Evolutionary conservation across 306 rosid genomes (phyloP).

Genomic region (Vicia villosa): DNA sequence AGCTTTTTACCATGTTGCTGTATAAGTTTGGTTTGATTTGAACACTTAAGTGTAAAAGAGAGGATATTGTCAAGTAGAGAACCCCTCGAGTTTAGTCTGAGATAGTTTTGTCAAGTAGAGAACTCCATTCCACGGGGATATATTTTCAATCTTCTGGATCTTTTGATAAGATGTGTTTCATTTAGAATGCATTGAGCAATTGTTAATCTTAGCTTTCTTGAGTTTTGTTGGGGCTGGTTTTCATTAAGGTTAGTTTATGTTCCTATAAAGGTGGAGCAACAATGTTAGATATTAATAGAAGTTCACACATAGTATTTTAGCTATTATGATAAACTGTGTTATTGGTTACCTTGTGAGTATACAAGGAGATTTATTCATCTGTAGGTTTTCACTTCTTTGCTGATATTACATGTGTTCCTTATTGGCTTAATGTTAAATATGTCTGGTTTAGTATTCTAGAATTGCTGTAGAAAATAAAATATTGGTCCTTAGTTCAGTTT

Average conservation of each 20-base stretch:
- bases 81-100: neutral
- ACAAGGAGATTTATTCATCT: neutral
- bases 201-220: neutral
- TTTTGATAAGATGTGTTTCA: neutral
- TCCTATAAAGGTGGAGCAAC: neutral
- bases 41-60: constrained; percentile 10
- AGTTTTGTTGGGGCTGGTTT: constrained; percentile 4
- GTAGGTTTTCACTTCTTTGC: neutral
- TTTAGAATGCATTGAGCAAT: neutral
- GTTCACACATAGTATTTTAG: neutral
- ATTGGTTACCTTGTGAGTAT: neutral
- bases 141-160: neutral
- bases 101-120: too few relatives aligned
- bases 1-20: neutral
- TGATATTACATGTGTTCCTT: neutral
- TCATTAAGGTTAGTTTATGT: neutral
- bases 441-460: neutral
- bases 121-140: neutral
- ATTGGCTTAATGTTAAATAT: neutral
- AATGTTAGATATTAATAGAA: neutral
- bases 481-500: neutral
- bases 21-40: constrained; percentile 3
- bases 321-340: constrained; percentile 14
- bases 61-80: constrained; percentile 15
- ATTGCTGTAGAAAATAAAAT: neutral